A percentile compares a stretch with the other conserved stretches of the same genome.
Conservation (phyloP, 108 stramenopile species). For the Asterionellopsis glacialis region DNA sequence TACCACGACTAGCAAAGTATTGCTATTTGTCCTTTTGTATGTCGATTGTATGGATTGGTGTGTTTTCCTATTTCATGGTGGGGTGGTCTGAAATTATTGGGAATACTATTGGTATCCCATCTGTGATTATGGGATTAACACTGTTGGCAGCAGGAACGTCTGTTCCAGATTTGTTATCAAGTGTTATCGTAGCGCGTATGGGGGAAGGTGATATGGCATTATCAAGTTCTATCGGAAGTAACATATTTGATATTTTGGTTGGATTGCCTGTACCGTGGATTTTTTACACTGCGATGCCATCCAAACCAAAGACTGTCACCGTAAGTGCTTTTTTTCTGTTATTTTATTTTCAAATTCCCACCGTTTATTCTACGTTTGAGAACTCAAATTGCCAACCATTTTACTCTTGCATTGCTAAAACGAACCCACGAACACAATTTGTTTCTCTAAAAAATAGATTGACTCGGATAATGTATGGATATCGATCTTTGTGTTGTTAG, state of each 20-base stretch:
- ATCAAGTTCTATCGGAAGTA: constrained; percentile 48
- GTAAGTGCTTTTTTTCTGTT: constrained; percentile 13
- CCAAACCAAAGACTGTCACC: constrained; percentile 9
- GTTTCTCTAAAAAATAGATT: constrained; percentile 11
- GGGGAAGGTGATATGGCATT: constrained; percentile 70
- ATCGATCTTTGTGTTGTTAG: constrained; percentile 46
- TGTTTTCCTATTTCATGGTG: constrained; percentile 68
- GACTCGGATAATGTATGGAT: constrained; percentile 30
- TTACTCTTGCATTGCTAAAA: too few relatives aligned
- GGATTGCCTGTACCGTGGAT: constrained; percentile 63
- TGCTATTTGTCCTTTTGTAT: constrained; percentile 53
- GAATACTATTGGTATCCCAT: constrained; percentile 50
- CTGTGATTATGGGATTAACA: constrained; percentile 52
- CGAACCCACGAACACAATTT: too few relatives aligned
- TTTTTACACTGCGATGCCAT: constrained; percentile 22
- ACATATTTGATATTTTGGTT: constrained; percentile 57
- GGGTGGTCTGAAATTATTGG: constrained; percentile 55
- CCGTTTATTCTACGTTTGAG: too few relatives aligned
- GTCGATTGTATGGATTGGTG: constrained; percentile 62
- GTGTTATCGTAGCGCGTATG: constrained; percentile 54
- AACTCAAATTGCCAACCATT: too few relatives aligned
- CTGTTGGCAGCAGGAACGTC: constrained; percentile 57
- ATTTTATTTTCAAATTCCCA: neutral
- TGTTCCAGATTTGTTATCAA: constrained; percentile 53
- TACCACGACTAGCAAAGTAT: constrained; percentile 38